A percentile compares a stretch with the other conserved stretches of the same genome.
Evolutionary conservation across 2,329 filamentous ascomycete genomes (phyloP).

Genomic region (Bipolaris victoriae): DNA sequence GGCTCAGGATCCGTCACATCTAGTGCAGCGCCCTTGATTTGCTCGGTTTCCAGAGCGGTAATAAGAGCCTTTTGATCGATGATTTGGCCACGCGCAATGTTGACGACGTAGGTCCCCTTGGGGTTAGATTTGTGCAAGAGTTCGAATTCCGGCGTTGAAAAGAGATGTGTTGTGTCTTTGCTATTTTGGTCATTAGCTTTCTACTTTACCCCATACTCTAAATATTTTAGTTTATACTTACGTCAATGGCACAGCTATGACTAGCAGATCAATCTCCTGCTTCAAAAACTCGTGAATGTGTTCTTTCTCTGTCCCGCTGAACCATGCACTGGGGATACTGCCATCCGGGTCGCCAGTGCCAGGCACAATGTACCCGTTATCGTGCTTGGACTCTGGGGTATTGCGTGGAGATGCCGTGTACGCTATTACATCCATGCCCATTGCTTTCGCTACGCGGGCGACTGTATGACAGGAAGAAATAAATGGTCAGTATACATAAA

Average conservation of each 20-base stretch:
- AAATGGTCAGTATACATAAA: neutral
- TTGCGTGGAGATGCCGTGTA: constrained; percentile 74
- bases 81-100: constrained; percentile 72
- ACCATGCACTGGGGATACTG: constrained; percentile 62
- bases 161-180: constrained; percentile 59
- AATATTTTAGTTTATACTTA: constrained; percentile 24
- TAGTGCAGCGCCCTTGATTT: constrained; percentile 70
- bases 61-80: constrained; percentile 68
- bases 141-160: constrained; percentile 62
- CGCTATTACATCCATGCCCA: constrained; percentile 76
- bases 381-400: constrained; percentile 68
- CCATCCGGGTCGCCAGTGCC: constrained; percentile 68
- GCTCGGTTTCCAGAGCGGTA: constrained; percentile 62
- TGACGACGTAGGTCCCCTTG: constrained; percentile 66
- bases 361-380: constrained; percentile 70
- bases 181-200: constrained; percentile 18
- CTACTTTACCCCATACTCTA: too few species aligned
- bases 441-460: constrained; percentile 63
- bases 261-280: constrained; percentile 62
- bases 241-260: constrained; percentile 65
- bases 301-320: constrained; percentile 60
- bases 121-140: constrained; percentile 56
- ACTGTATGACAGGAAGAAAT: constrained; percentile 42
- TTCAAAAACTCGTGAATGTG: constrained; percentile 61
- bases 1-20: constrained; percentile 84